Evolutionary conservation across 108 stramenopile species (phyloP), one percentile per base, ranked within the genome.

Genomic region (Aurantiochytrium sp.): DNA sequence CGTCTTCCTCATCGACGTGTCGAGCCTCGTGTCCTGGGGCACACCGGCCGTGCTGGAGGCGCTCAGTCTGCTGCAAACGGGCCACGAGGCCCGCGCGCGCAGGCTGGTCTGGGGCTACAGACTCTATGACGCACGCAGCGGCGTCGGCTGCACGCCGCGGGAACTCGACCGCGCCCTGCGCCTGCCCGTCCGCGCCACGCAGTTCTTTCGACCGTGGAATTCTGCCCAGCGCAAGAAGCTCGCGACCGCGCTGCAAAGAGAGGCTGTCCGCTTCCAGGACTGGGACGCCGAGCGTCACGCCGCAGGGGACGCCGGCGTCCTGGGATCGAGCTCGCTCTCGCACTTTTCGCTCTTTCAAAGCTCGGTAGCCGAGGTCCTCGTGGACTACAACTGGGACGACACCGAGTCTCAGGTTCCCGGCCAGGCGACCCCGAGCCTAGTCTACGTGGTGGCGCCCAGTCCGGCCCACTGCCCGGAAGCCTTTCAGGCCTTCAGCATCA

Each of bases 371-470:
- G 59, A 65, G 34, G 19, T 65, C 1, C 59, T 65, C 10, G 59
- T 65, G 15, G 59, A 65, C 19, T 65, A 17, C 4, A 65, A 65
- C 59, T 65, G 59, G 59, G 59, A 65, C 1, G 59, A 65, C 3
- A 65, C 59, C 59, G 59, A 65, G 59, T 65, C 59, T 65, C 59
- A 65, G 59, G 10, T 65, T 27, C 59, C 59, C 19, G 59, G 59
- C 34, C 27, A 65, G 19, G 3, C 15, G 10, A 65, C 19, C 24
- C 15, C 27, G 32, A 65, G 59, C 59, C 24, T 65, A 17, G 8
- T 65, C 0, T 65, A 65, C 59, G 59, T 65, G 8, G 34, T 65
- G 15, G 27, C 59, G 32, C 59, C 59, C 22, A 34, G 22, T 2
- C 59, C 59, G 8, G 59, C 0, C 59, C 27, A 65, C 15, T 65